These are phyloP conservation scores for Sistotremastrum niveocremeum DNA, from an alignment of 768 basidiomycete species.

Conservation along the genomic window DNA sequence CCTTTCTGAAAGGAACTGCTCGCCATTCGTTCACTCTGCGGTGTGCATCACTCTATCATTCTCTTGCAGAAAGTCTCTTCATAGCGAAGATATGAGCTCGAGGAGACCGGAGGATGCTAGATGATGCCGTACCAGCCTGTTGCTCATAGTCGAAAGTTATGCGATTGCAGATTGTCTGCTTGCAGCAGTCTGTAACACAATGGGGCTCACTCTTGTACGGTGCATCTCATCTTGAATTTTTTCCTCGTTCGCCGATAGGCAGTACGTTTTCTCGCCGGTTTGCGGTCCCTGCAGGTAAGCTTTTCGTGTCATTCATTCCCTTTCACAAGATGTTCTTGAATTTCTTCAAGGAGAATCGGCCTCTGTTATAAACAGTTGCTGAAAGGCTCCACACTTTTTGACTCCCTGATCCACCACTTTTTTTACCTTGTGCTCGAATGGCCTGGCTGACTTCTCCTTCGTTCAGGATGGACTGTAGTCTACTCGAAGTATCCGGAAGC, in stretches of 20 bases:
- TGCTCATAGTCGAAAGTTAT: constrained; percentile 84
- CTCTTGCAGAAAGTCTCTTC: constrained; percentile 38
- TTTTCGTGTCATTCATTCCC: constrained; percentile 5
- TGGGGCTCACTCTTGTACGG: constrained; percentile 84
- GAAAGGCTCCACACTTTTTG: too few relatives aligned
- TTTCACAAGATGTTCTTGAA: constrained; percentile 60
- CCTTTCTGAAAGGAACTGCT: constrained; percentile 29
- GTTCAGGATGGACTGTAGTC: too few relatives aligned
- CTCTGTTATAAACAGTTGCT: too few relatives aligned
- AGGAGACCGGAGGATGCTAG: constrained; percentile 28
- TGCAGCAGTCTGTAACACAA: constrained; percentile 54
- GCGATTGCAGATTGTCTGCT: constrained; percentile 44
- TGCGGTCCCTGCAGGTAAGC: constrained; percentile 1
- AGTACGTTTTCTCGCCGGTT: constrained; percentile 22
- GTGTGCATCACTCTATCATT: constrained; percentile 33
- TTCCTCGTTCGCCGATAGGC: constrained; percentile 36
- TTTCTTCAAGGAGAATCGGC: constrained; percentile 80
- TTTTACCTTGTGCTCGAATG: too few relatives aligned
- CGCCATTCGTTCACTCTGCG: constrained; percentile 14
- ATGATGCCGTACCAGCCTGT: constrained; percentile 32
- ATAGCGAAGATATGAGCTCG: constrained; percentile 70
- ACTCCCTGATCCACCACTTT: too few relatives aligned
- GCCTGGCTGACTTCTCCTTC: too few relatives aligned
- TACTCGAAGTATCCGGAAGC: too few relatives aligned
- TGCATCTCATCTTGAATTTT: constrained; percentile 39